phyloP scores from a whole-genome alignment of 148 eudicot genomes.

The Drosera capensis region DNA sequence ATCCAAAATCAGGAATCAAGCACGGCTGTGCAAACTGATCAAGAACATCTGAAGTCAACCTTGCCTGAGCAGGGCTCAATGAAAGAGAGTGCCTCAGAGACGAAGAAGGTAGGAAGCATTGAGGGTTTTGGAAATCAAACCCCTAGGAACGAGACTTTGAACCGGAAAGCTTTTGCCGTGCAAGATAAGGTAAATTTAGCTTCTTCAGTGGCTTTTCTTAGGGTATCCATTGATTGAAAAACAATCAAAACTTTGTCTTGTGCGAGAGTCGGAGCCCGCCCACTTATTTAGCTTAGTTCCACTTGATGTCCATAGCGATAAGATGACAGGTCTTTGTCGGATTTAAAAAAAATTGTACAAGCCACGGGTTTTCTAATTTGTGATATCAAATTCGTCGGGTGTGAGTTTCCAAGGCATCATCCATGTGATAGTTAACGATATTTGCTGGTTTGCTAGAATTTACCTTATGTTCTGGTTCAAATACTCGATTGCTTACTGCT shows the following conservation, averaged over 20 bases:
- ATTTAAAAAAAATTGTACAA: too few relatives aligned
- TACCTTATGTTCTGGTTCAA: too few relatives aligned
- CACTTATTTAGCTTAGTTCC: too few relatives aligned
- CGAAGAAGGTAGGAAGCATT: conserved; percentile 26
- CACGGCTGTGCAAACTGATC: conserved; percentile 17
- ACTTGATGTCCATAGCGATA: too few relatives aligned
- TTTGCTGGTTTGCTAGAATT: too few relatives aligned
- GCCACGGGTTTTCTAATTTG: too few relatives aligned
- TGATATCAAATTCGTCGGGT: too few relatives aligned
- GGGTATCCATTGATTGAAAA: neutral
- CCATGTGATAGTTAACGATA: too few relatives aligned
- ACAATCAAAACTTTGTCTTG: neutral
- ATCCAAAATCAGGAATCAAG: conserved; percentile 14
- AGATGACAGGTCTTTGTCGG: too few relatives aligned
- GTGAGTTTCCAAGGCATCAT: too few relatives aligned
- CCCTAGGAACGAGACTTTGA: conserved; percentile 47
- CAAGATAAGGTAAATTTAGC: conserved; percentile 66
- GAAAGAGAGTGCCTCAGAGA: conserved; percentile 17
- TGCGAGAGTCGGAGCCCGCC: neutral
- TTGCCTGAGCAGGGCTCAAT: conserved; percentile 22
- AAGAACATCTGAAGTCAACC: conserved; percentile 18
- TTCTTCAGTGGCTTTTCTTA: neutral
- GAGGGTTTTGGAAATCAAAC: conserved; percentile 24
- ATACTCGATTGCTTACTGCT: too few relatives aligned
- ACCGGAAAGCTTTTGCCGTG: conserved; percentile 51